A percentile compares a stretch with the other conserved stretches of the same genome.
phyloP scores from a whole-genome alignment of 495 filamentous ascomycete genomes.

The Peziza echinospora region DNA sequence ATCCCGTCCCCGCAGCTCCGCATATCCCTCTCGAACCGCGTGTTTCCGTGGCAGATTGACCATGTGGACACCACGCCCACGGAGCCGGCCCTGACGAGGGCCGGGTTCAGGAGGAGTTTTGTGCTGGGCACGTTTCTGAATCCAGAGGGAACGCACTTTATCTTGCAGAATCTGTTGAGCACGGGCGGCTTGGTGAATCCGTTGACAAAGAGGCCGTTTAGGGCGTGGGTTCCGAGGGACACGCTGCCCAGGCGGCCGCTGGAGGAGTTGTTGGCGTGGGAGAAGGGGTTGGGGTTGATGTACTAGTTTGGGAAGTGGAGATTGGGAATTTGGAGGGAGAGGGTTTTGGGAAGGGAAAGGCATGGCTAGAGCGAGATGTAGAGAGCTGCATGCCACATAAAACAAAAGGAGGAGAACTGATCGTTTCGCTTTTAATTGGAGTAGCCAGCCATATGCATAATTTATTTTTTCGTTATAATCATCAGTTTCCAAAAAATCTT shows the following conservation, averaged over 20 bases:
- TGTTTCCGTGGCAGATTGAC: conserved; percentile 1
- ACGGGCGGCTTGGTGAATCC: conserved; percentile 1
- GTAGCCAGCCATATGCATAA: too few species aligned
- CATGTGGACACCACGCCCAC: conserved; percentile 1
- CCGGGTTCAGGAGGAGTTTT: conserved; percentile 3
- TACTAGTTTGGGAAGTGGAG: too few species aligned
- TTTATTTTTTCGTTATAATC: too few species aligned
- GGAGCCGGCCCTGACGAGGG: background rate
- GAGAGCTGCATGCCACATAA: too few species aligned
- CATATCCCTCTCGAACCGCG: background rate
- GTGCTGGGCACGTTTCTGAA: background rate
- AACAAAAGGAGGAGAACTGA: too few species aligned
- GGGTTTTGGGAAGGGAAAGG: too few species aligned
- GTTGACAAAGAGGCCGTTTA: background rate
- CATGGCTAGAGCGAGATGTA: too few species aligned
- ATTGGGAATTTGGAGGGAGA: too few species aligned
- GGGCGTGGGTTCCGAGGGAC: background rate
- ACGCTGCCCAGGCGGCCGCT: background rate
- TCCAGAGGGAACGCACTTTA: background rate
- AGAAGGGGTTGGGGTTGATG: background rate
- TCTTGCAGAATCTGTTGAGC: background rate
- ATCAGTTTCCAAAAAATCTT: too few species aligned
- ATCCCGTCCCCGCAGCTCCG: background rate
- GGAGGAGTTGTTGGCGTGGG: background rate
- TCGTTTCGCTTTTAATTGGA: too few species aligned